Percentiles rank a stretch among this genome's conserved stretches.
These are phyloP conservation scores for Toxicodendron radicans DNA, from an alignment of 345 rosid species.

Conservation along the genomic window DNA sequence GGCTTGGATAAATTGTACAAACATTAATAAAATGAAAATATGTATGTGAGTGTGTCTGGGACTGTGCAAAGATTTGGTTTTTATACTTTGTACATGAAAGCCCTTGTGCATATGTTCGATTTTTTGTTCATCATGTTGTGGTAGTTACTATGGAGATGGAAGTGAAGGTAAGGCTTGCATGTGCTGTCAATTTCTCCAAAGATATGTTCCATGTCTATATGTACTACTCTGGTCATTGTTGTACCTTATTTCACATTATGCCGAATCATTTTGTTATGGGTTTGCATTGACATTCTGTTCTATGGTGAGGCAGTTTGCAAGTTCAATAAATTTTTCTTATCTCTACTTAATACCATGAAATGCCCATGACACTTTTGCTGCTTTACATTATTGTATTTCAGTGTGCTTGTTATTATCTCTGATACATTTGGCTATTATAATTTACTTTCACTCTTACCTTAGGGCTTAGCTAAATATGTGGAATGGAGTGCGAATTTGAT, in stretches of 20 bases:
- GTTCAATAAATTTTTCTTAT: slow-evolving; percentile 1
- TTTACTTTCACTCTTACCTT: slow-evolving; percentile 7
- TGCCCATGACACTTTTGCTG: not conserved
- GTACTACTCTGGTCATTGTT: not conserved
- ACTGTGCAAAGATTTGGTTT: not conserved
- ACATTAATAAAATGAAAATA: not conserved
- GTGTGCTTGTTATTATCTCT: not conserved
- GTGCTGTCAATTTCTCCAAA: not conserved
- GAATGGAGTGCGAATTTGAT: slow-evolving; percentile 99
- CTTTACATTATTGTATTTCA: not conserved
- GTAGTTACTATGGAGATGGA: not conserved
- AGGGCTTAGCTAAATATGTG: slow-evolving; percentile 96
- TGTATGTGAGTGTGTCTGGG: not conserved
- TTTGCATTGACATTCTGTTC: not conserved
- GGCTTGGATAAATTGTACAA: not conserved
- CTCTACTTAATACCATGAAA: not conserved
- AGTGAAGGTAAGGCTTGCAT: not conserved
- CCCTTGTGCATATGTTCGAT: not conserved
- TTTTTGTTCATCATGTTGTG: not conserved
- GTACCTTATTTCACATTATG: not conserved
- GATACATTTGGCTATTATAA: not conserved
- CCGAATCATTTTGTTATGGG: not conserved
- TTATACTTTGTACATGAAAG: not conserved
- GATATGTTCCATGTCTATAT: not conserved
- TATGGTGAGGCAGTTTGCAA: not conserved